A percentile compares a stretch with the other conserved stretches of the same genome.
Evolutionary conservation across 805 yeast genomes (phyloP).

Genomic region (Millerozyma miso): DNA sequence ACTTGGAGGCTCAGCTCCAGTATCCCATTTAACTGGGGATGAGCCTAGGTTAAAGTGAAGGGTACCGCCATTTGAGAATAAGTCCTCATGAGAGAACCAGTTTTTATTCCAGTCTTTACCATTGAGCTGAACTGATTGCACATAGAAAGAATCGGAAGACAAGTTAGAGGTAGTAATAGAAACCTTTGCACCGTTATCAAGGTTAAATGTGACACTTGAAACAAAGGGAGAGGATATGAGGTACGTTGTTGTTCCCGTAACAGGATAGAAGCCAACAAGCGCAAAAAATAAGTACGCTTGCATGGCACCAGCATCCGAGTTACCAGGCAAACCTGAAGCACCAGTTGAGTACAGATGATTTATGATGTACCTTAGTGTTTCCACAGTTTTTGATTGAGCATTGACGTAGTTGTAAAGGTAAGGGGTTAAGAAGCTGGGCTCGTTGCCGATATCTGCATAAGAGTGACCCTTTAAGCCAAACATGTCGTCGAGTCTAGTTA

Average conservation of each 20-base stretch:
- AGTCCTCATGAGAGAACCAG: slow-evolving; percentile 28
- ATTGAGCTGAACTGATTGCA: slow-evolving; percentile 24
- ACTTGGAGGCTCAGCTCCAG: slow-evolving; percentile 23
- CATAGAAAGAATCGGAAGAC: slow-evolving; percentile 18
- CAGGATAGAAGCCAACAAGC: slow-evolving; percentile 31
- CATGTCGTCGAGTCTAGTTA: slow-evolving; percentile 30
- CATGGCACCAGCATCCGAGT: slow-evolving; percentile 38
- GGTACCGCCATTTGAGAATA: slow-evolving; percentile 24
- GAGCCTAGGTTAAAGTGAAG: slow-evolving; percentile 15
- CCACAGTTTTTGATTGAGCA: slow-evolving; percentile 23
- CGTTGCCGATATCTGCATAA: slow-evolving; percentile 33
- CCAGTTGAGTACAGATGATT: slow-evolving; percentile 22
- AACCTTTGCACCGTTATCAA: slow-evolving; percentile 20
- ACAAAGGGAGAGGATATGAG: slow-evolving; percentile 28
- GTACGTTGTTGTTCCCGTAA: slow-evolving; percentile 32
- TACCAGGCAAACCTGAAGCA: slow-evolving; percentile 29
- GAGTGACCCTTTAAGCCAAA: slow-evolving; percentile 22
- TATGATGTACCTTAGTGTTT: slow-evolving; percentile 23
- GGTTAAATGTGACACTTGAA: slow-evolving; percentile 15
- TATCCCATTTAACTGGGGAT: slow-evolving; percentile 19
- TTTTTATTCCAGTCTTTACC: slow-evolving; percentile 22
- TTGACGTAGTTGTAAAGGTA: slow-evolving; percentile 29
- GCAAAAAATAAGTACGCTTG: slow-evolving; percentile 33
- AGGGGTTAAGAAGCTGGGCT: slow-evolving; percentile 34
- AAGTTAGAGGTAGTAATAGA: slow-evolving; percentile 20